Percentiles rank a stretch among this genome's conserved stretches.
These are phyloP conservation scores for Luffa aegyptiaca DNA, from an alignment of 306 rosid genomes.

Conservation along the genomic window DNA sequence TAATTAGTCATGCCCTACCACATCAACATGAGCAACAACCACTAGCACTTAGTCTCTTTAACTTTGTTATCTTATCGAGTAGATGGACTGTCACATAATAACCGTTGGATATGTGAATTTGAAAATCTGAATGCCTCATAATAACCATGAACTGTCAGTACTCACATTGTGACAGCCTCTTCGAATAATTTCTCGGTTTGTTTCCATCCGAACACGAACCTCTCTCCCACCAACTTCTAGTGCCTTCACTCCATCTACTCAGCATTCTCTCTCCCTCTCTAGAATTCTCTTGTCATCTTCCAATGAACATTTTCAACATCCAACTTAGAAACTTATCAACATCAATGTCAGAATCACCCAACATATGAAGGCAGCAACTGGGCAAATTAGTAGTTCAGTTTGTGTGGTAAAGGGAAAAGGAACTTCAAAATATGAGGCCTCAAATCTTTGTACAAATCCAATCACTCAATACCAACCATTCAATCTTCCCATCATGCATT, in stretches of 20 bases:
- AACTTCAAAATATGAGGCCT: not conserved
- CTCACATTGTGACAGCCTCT: no score
- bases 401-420: not conserved
- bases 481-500: not conserved
- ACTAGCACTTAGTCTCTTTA: no score
- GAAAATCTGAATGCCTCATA: no score
- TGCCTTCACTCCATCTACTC: not conserved
- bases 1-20: no score
- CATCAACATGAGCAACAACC: no score
- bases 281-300: not conserved
- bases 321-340: not conserved
- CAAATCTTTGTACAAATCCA: not conserved
- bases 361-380: not conserved
- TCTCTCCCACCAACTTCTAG: not conserved
- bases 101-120: no score
- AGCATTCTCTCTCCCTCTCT: not conserved
- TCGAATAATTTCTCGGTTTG: no score
- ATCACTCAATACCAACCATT: not conserved
- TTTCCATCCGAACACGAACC: not conserved
- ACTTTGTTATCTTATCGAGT: no score
- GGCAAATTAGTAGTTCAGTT: not conserved
- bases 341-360: not conserved
- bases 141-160: no score
- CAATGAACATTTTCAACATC: not conserved
- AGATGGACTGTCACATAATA: no score